Evolutionary conservation across 164 flowering plant genomes (phyloP), one percentile per base, ranked within the genome.

Genomic region (Chimonanthus salicifolius): DNA sequence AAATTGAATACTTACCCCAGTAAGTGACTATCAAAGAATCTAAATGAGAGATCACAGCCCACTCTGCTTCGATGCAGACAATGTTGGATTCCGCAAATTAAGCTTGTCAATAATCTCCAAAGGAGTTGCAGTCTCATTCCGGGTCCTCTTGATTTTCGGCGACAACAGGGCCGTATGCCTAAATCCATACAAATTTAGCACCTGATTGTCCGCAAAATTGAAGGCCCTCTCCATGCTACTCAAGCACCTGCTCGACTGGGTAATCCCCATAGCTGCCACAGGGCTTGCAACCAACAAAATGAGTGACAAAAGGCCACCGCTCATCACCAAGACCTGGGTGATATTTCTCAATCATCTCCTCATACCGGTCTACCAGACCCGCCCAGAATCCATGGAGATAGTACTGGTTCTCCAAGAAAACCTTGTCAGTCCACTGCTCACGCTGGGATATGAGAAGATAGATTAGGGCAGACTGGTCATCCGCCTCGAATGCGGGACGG

Each of bases 251-350:
- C 84, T 90, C 89, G 58, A 87, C 92, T 0, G 95, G 88, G 70
- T 94, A 92, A 82, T 91, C 97, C 43, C 94, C 97, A 76, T 91
- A 88, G 76, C 95, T 89, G 4, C 97, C 95, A 76, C 98, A 94
- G 33, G 33, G 33, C 33, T 33, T 33, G 33, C 33, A 33, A 33
- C 33, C 33, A 33, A 33, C 33, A 33, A 94, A 94, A 84, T 94
- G 98, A 7, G 98, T 94, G 63, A 94, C 94, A 74, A 94, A 92
- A 0, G 98, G 98, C 97, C 98, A 94, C 82, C 98, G 84, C 76
- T 90, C 97, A 64, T 94, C 97, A 5, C 98, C 97, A 62, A 88
- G 81, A 4, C 97, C 98, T 0, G 98, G 93, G 76, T 90, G 92
- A 69, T 94, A 87, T 79, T 90, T 94, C 80, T 90, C 94, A 16